Percentiles rank a stretch among this genome's conserved stretches.
phyloP scores from a whole-genome alignment of 2,329 filamentous ascomycete species.

The Sclerotinia glacialis region DNA sequence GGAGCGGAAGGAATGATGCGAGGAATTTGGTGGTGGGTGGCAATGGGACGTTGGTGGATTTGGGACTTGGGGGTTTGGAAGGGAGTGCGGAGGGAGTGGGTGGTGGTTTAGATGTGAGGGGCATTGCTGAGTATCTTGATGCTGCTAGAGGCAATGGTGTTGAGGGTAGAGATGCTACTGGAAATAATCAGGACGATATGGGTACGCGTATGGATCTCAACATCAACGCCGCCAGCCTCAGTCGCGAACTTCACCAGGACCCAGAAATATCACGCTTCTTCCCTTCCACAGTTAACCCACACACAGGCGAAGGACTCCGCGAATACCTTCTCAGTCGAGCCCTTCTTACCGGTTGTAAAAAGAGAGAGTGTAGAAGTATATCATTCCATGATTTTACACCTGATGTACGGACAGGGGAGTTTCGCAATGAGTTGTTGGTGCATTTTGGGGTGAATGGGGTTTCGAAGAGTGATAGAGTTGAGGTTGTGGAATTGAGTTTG shows the following conservation, averaged over 20 bases:
- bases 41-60: not conserved
- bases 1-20: conserved; percentile 4
- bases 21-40: conserved; percentile 4
- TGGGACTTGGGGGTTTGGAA: not conserved
- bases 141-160: not conserved
- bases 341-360: conserved; percentile 25
- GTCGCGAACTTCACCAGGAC: not conserved
- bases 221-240: accelerated
- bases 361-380: conserved; percentile 31
- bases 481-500: conserved; percentile 35
- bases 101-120: not conserved
- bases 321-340: conserved; percentile 32
- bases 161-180: not conserved
- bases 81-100: no score
- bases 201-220: not conserved
- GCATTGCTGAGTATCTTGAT: not conserved
- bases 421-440: conserved; percentile 28
- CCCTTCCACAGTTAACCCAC: conserved; percentile 25
- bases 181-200: not conserved
- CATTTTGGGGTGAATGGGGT: conserved; percentile 26
- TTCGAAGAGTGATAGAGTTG: conserved; percentile 23
- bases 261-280: no score
- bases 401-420: conserved; percentile 25
- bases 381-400: conserved; percentile 36
- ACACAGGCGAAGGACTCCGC: conserved; percentile 34